Evolutionary conservation across 208 protist genomes (phyloP).

Genomic region (Acanthamoeba comandoni): DNA sequence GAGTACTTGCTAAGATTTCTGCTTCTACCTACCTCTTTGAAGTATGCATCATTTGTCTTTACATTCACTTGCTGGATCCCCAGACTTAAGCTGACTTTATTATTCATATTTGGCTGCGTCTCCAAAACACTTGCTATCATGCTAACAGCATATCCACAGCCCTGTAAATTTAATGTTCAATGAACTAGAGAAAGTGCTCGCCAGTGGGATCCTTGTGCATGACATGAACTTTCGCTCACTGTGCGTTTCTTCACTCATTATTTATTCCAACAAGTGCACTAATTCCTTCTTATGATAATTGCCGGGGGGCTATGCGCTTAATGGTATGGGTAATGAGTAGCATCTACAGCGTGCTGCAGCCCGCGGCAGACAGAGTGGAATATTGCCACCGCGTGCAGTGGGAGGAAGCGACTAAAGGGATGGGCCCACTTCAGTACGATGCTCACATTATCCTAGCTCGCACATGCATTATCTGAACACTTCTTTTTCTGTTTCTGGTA

Average conservation of each 20-base stretch:
- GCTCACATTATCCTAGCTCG: background rate
- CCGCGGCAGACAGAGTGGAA: slow-evolving; percentile 37
- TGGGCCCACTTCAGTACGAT: slow-evolving; percentile 9
- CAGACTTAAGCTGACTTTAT: too few relatives aligned
- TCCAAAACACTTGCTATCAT: too few relatives aligned
- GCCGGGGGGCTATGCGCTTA: background rate
- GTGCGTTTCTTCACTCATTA: background rate
- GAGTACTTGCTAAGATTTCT: too few relatives aligned
- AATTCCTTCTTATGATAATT: background rate
- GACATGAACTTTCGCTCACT: slow-evolving; percentile 29
- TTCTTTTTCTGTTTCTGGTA: background rate
- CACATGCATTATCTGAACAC: background rate
- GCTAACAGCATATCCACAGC: slow-evolving; percentile 14
- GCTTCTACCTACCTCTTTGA: too few relatives aligned
- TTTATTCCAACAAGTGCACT: background rate
- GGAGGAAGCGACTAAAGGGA: background rate
- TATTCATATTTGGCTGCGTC: too few relatives aligned
- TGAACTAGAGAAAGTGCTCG: slow-evolving; percentile 43
- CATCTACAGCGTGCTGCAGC: slow-evolving; percentile 55
- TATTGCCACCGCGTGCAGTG: slow-evolving; percentile 39
- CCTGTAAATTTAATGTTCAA: slow-evolving; percentile 68
- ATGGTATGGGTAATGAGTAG: background rate
- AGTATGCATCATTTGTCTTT: too few relatives aligned
- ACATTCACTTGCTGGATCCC: too few relatives aligned
- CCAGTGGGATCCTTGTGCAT: slow-evolving; percentile 24